phyloP scores from a whole-genome alignment of 2,329 filamentous ascomycete genomes.

The Escovopsis sp. region DNA sequence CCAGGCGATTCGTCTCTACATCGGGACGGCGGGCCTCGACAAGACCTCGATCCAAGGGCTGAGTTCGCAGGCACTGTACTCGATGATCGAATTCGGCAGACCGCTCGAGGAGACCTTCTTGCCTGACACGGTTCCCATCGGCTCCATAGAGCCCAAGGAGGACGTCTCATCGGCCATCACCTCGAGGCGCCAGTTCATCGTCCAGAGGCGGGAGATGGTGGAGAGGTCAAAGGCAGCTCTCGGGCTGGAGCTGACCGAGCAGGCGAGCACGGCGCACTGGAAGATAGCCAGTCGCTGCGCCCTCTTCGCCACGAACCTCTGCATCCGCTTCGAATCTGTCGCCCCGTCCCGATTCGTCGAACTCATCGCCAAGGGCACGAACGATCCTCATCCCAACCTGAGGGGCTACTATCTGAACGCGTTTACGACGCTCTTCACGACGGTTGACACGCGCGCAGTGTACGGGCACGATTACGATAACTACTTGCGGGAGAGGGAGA shows the following conservation, averaged over 20 bases:
- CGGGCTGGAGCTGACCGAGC: conserved; percentile 64
- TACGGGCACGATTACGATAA: conserved; percentile 80
- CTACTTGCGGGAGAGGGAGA: conserved; percentile 66
- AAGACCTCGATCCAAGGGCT: conserved; percentile 90
- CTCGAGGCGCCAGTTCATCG: conserved; percentile 51
- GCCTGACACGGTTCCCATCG: conserved; percentile 54
- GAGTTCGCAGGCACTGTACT: conserved; percentile 65
- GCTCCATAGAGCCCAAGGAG: conserved; percentile 51
- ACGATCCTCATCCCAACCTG: conserved; percentile 79
- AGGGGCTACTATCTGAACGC: conserved; percentile 69
- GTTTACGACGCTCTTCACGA: conserved; percentile 61
- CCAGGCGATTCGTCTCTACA: conserved; percentile 75
- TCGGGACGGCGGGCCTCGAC: conserved; percentile 77
- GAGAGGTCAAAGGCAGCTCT: conserved; percentile 72
- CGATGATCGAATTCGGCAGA: conserved; percentile 83
- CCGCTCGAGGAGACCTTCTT: conserved; percentile 76
- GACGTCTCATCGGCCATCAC: conserved; percentile 47
- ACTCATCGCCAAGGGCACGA: conserved; percentile 65
- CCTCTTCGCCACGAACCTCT: conserved; percentile 80
- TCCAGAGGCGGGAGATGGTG: conserved; percentile 58
- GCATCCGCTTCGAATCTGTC: conserved; percentile 79
- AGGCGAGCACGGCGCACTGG: conserved; percentile 77
- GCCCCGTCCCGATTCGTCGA: conserved; percentile 71
- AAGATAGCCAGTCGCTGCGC: conserved; percentile 85
- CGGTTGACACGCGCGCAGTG: conserved; percentile 71